These are phyloP conservation scores for Pneumocystis oryctolagi DNA, from an alignment of 1,139 yeast genomes.

Conservation along the genomic window DNA sequence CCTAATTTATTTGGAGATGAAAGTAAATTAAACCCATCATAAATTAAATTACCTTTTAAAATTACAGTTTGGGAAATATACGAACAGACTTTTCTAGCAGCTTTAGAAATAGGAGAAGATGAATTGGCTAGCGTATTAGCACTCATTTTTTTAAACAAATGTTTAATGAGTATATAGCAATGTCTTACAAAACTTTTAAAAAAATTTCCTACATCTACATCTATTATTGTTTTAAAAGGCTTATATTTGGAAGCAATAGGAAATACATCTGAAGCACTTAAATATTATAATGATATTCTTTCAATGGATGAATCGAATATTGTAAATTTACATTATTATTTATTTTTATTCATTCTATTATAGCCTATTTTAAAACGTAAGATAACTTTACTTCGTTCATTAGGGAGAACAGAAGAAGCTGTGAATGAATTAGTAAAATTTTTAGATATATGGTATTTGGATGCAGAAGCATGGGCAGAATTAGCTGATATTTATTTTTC, in stretches of 20 bases:
- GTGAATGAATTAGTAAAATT: constrained; percentile 36
- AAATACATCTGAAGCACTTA: constrained; percentile 7
- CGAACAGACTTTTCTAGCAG: constrained; percentile 11
- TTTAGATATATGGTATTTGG: constrained; percentile 49
- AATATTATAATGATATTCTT: constrained; percentile 7
- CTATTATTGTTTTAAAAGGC: constrained; percentile 11
- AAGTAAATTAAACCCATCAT: not conserved
- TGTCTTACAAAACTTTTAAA: constrained; percentile 9
- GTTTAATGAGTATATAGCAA: not conserved
- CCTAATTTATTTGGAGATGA: not conserved
- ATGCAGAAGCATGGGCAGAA: constrained; percentile 63
- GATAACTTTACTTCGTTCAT: constrained; percentile 8
- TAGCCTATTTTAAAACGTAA: constrained; percentile 9
- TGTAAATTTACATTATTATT: constrained; percentile 3
- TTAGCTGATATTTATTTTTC: constrained; percentile 42
- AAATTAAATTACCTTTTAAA: not conserved
- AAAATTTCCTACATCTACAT: constrained; percentile 7
- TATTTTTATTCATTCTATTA: not conserved
- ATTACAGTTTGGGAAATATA: constrained; percentile 11
- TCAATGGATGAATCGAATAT: constrained; percentile 9
- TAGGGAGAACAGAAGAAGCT: constrained; percentile 12
- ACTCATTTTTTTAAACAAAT: not conserved
- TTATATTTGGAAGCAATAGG: constrained; percentile 11
- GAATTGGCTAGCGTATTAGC: constrained; percentile 5
- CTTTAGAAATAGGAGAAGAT: constrained; percentile 9